phyloP scores from a whole-genome alignment of 257 asterid genomes.

The Prunella vulgaris region DNA sequence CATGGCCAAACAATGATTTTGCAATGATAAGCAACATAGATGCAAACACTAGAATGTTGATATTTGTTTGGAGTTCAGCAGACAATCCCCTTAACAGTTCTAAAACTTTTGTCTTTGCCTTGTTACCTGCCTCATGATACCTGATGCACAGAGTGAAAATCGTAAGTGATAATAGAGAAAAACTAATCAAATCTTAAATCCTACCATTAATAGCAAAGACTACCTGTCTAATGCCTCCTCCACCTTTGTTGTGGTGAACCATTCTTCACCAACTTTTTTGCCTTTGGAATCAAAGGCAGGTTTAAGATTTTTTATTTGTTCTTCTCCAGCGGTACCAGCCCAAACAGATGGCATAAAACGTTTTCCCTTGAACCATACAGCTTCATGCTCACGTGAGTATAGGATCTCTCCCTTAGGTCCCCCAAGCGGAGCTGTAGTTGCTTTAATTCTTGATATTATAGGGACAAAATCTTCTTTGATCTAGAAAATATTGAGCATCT shows the following conservation, averaged over 20 bases:
- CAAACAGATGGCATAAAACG: conserved; percentile 68
- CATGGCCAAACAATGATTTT: conserved; percentile 87
- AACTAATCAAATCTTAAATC: conserved; percentile 1
- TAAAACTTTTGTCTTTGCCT: conserved; percentile 71
- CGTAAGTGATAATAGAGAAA: neutral
- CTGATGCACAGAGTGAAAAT: conserved; percentile 34
- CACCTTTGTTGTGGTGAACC: conserved; percentile 88
- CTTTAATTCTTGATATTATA: conserved; percentile 72
- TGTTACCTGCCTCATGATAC: conserved; percentile 73
- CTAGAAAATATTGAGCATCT: conserved; percentile 33
- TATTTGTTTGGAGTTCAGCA: conserved; percentile 73
- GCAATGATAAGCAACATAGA: conserved; percentile 90
- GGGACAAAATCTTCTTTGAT: conserved; percentile 80
- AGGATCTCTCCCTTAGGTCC: conserved; percentile 92
- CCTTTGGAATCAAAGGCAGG: conserved; percentile 94
- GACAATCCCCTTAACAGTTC: conserved; percentile 77
- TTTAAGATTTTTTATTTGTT: conserved; percentile 69
- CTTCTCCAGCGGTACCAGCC: conserved; percentile 87
- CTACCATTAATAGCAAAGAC: neutral
- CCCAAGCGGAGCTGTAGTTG: conserved; percentile 69
- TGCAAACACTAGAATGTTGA: conserved; percentile 79
- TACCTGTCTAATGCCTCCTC: conserved; percentile 76
- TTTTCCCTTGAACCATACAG: conserved; percentile 95
- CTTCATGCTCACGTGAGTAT: conserved; percentile 85
- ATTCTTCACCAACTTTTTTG: conserved; percentile 93